Conservation (phyloP, 768 basidiomycete genomes). For the Coprinellus micaceus region DNA sequence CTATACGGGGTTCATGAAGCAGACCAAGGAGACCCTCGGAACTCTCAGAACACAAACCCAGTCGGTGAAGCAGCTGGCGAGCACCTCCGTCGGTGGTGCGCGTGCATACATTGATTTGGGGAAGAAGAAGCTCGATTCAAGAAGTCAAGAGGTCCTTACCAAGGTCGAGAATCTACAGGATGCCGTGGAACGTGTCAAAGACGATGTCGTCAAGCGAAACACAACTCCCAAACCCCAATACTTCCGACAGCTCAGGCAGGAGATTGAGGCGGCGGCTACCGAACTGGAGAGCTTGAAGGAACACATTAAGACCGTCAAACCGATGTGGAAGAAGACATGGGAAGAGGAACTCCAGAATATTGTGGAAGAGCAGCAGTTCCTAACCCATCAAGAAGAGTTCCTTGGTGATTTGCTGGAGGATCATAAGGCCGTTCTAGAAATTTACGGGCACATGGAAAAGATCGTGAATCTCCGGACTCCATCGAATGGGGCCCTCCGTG, state of each 20-base stretch:
- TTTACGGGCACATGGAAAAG: conserved; percentile 89
- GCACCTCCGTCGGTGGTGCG: conserved; percentile 76
- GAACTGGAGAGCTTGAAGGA: conserved; percentile 77
- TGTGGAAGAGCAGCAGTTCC: conserved; percentile 93
- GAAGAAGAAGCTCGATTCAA: conserved; percentile 85
- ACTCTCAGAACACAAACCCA: conserved; percentile 80
- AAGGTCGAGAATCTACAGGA: conserved; percentile 93
- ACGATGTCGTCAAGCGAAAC: conserved; percentile 87
- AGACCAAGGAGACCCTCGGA: conserved; percentile 82
- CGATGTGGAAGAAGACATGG: conserved; percentile 99
- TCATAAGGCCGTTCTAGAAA: conserved; percentile 80
- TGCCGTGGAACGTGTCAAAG: conserved; percentile 80
- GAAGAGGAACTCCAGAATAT: conserved; percentile 94
- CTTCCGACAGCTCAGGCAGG: conserved; percentile 68
- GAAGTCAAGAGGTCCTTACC: conserved; percentile 87
- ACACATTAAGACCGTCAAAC: conserved; percentile 85
- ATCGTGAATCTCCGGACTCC: conserved; percentile 69
- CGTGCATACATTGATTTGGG: conserved; percentile 87
- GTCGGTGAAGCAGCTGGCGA: conserved; percentile 84
- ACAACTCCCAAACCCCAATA: conserved; percentile 75
- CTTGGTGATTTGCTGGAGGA: conserved; percentile 86
- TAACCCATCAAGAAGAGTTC: conserved; percentile 91
- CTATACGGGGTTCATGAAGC: conserved; percentile 89
- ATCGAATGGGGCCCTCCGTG: conserved; percentile 32
- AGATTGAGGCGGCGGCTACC: conserved; percentile 58